phyloP scores from a whole-genome alignment of 352 stramenopile species.

The Pythium folliculosum region DNA sequence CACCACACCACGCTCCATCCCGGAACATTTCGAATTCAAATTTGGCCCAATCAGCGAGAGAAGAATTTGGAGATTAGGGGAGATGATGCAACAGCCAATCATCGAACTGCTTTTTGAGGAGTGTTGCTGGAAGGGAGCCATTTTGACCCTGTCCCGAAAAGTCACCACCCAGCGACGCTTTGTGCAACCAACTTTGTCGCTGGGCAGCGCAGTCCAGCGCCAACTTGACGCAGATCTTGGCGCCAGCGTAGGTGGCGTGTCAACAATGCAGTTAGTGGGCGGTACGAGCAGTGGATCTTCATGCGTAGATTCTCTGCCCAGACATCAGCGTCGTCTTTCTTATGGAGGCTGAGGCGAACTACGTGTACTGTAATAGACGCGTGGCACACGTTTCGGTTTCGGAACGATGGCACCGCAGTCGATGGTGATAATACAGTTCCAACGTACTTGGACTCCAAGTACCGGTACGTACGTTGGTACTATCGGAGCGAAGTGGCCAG shows the following conservation, averaged over 20 bases:
- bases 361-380: no score
- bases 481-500: no score
- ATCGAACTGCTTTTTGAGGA: background rate
- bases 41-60: constrained; percentile 20
- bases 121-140: constrained; percentile 15
- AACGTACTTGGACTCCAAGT: no score
- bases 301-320: no score
- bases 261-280: no score
- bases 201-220: background rate
- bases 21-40: constrained; percentile 24
- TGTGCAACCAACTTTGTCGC: background rate
- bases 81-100: constrained; percentile 3
- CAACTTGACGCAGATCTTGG: background rate
- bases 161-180: background rate
- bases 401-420: no score
- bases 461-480: no score
- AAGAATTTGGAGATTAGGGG: constrained; percentile 1
- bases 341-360: no score
- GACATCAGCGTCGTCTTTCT: no score
- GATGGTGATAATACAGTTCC: no score
- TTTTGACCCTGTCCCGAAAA: background rate
- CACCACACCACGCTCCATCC: constrained; percentile 7
- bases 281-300: no score
- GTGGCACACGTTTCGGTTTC: no score
- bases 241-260: background rate